Evolutionary conservation across 805 yeast genomes (phyloP).

Genomic region (Metschnikowia drakensbergensis): DNA sequence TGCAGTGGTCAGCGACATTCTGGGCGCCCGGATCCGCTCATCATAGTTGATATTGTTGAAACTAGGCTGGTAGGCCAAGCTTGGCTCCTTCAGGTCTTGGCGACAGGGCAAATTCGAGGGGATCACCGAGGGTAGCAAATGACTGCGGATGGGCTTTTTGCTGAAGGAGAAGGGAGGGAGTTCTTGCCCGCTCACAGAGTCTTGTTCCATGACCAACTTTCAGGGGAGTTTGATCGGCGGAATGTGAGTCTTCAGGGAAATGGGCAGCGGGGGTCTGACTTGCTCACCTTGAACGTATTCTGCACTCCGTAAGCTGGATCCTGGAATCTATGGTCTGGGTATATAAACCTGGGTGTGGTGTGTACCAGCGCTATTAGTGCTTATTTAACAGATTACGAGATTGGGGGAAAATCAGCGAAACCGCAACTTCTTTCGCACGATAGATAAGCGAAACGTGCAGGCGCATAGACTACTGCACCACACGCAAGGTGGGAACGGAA

Average conservation of each 20-base stretch:
- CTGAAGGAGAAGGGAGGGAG: conserved; percentile 19
- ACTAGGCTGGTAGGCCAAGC: conserved; percentile 10
- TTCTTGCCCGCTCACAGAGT: conserved; percentile 9
- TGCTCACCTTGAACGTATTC: no score
- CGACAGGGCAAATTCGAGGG: conserved; percentile 9
- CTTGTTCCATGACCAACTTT: background rate
- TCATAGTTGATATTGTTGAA: conserved; percentile 40
- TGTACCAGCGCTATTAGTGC: background rate
- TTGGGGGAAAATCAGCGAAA: conserved; percentile 3
- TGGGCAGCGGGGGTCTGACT: no score
- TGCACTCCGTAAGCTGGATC: no score
- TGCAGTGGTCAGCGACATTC: conserved; percentile 39
- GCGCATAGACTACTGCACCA: background rate
- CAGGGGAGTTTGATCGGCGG: background rate
- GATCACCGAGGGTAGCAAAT: conserved; percentile 11
- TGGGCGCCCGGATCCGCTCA: conserved; percentile 53
- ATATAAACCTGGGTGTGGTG: background rate
- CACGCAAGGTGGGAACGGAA: no score
- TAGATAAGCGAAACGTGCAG: conserved; percentile 4
- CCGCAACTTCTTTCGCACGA: conserved; percentile 1
- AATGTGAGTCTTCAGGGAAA: background rate
- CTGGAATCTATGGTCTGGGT: no score
- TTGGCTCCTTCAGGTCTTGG: background rate
- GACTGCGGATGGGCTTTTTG: conserved; percentile 16
- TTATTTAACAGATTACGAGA: conserved; percentile 3